A percentile compares a stretch with the other conserved stretches of the same genome.
phyloP scores from a whole-genome alignment of 352 stramenopile species.

The Phytophthora pluvialis region DNA sequence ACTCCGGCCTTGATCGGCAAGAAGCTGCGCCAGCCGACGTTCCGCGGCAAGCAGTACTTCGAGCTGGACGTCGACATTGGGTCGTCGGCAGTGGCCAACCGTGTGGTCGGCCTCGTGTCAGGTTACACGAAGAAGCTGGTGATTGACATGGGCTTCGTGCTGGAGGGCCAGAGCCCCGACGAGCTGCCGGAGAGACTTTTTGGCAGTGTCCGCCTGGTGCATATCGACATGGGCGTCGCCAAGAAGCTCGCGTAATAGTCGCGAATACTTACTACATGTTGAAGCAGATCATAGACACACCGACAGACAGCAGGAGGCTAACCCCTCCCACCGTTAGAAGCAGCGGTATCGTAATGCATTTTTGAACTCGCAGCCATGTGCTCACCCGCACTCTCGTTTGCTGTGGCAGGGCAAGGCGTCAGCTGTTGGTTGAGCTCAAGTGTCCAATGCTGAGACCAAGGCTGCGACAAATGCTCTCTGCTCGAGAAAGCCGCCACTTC shows the following conservation, averaged over 20 bases:
- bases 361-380: conserved; percentile 5
- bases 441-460: conserved; percentile 10
- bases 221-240: conserved; percentile 65
- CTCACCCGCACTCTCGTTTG: too few relatives aligned
- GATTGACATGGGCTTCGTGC: conserved; percentile 83
- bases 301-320: conserved; percentile 15
- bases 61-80: conserved; percentile 80
- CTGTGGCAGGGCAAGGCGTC: too few relatives aligned
- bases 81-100: conserved; percentile 76
- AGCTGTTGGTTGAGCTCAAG: conserved; percentile 3
- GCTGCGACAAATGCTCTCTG: conserved; percentile 10
- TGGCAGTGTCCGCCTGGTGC: conserved; percentile 60
- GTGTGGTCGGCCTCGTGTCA: conserved; percentile 70
- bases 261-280: conserved; percentile 1
- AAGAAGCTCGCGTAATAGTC: conserved; percentile 37
- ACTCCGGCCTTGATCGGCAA: conserved; percentile 80
- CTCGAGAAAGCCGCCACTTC: too few relatives aligned
- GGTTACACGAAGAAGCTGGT: conserved; percentile 85
- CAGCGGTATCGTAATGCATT: conserved; percentile 27
- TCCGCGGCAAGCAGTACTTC: conserved; percentile 72
- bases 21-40: conserved; percentile 74
- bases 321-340: conserved; percentile 13
- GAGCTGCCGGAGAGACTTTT: conserved; percentile 80
- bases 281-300: conserved; percentile 30
- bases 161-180: conserved; percentile 68